These are phyloP conservation scores for Oemleria cerasiformis DNA, from an alignment of 306 rosid genomes.

Conservation along the genomic window DNA sequence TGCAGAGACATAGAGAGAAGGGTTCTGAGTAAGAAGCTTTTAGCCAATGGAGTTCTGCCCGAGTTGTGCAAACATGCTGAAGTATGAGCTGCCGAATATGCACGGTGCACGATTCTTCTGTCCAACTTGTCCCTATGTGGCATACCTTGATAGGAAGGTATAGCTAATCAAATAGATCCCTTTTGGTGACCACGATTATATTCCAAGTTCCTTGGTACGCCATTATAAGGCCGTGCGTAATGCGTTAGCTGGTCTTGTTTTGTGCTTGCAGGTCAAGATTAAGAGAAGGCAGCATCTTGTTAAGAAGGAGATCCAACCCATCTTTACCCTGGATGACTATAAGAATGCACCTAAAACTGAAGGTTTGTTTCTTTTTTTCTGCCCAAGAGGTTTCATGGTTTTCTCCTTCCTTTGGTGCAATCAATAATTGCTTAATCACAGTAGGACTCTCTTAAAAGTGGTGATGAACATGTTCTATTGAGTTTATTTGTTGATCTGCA, in stretches of 20 bases:
- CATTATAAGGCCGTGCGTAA: neutral
- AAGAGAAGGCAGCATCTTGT: constrained; percentile 55
- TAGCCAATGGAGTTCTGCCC: constrained; percentile 66
- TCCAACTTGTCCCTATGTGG: constrained; percentile 59
- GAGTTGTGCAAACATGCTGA: constrained; percentile 54
- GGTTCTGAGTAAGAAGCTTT: neutral
- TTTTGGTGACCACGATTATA: neutral
- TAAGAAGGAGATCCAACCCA: constrained; percentile 52
- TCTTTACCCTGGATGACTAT: constrained; percentile 51
- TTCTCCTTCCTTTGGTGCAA: neutral
- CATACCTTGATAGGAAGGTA: constrained; percentile 42
- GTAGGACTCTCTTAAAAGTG: neutral
- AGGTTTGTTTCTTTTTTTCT: constrained; percentile 32
- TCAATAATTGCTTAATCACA: neutral
- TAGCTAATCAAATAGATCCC: neutral
- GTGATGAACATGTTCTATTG: neutral
- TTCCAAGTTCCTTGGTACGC: neutral
- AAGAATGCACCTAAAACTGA: constrained; percentile 53
- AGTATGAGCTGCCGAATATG: constrained; percentile 50
- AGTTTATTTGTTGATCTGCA: neutral
- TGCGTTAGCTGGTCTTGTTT: neutral
- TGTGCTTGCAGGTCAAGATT: constrained; percentile 46
- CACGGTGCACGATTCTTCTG: constrained; percentile 55
- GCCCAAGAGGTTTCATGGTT: neutral
- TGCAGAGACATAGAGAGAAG: constrained; percentile 3